Evolutionary conservation across 2,329 filamentous ascomycete species (phyloP).

Genomic region (Aureobasidium sp.): DNA sequence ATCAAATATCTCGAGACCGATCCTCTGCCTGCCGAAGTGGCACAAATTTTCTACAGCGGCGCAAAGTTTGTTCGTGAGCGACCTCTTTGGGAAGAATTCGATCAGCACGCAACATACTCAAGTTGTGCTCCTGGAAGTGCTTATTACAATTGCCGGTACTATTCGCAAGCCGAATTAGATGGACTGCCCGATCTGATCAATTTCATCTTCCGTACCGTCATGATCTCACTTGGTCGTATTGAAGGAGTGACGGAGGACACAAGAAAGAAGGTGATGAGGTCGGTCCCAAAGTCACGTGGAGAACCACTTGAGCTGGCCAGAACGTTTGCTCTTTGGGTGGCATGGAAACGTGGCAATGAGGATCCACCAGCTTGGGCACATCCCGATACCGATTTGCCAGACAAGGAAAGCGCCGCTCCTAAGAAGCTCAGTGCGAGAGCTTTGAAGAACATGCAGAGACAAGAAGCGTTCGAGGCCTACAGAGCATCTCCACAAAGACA

Average conservation of each 20-base stretch:
- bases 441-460: constrained; percentile 50
- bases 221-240: constrained; percentile 54
- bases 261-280: constrained; percentile 53
- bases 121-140: constrained; percentile 41
- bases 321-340: constrained; percentile 57
- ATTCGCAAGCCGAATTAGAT: constrained; percentile 56
- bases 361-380: constrained; percentile 55
- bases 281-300: constrained; percentile 56
- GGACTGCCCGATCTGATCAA: constrained; percentile 53
- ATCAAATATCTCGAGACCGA: constrained; percentile 58
- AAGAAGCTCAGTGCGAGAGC: constrained; percentile 52
- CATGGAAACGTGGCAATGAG: constrained; percentile 62
- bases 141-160: constrained; percentile 54
- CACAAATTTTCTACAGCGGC: constrained; percentile 49
- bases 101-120: constrained; percentile 45
- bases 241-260: constrained; percentile 54
- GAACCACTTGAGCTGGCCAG: constrained; percentile 55
- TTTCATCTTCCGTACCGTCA: constrained; percentile 57
- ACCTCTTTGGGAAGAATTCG: constrained; percentile 54
- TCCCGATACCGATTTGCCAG: constrained; percentile 48
- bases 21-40: constrained; percentile 52
- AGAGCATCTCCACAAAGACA: constrained; percentile 38
- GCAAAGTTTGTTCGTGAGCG: constrained; percentile 49
- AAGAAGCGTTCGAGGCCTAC: constrained; percentile 40
- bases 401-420: constrained; percentile 40